Base-by-base conservation (phyloP, 163 green algal genomes). In the Scenedesmus sp. region DNA sequence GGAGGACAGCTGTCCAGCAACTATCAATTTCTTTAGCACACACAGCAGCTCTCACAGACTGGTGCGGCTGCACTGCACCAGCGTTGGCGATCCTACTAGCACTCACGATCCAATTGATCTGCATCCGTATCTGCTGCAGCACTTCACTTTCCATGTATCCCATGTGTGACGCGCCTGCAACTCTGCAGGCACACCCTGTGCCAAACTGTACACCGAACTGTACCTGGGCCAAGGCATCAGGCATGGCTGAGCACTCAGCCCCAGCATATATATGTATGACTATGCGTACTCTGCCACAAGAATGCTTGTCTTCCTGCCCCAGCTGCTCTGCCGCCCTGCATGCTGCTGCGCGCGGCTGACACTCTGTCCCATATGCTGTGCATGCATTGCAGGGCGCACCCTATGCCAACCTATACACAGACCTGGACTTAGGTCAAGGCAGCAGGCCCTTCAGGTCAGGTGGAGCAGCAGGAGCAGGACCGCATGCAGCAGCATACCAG, bases 381-480 rank as follows among this genome's bases (percentile, higher is more conserved):
- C 34, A 46, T 46, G 34, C 34, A 46, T 13, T 70, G 62, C 62
- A 70, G 62, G 62, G 62, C 18, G 74, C 74, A 20, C 74, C 74
- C 12, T 82, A 82, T 13, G 74, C 74, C 74, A 82, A 82, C 74
- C 74, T 82, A 20, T 82, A 54, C 26, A 84, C 86, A 20, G 54
- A 84, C 86, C 10, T 90, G 70, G 67, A 90, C 54, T 10, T 85
- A 18, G 86, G 86, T 6, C 18, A 16, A 34, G 84, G 57, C 60
- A 89, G n/a, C 20, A 62, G 84, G 3, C 18, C 84, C 15, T 89
- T 89, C 84, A 60, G 52, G 5, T 89, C 84, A 10, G 84, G 84
- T 16, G 84, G 84, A 10, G 84, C 15, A 15, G 54, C 56, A 23
- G 84, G 84, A 8, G 84, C 84, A 15, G 84, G 84, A 5, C 84